Evolutionary conservation across 768 basidiomycete species (phyloP), one percentile per base, ranked within the genome.

Genomic region (Tylopilus felleus): DNA sequence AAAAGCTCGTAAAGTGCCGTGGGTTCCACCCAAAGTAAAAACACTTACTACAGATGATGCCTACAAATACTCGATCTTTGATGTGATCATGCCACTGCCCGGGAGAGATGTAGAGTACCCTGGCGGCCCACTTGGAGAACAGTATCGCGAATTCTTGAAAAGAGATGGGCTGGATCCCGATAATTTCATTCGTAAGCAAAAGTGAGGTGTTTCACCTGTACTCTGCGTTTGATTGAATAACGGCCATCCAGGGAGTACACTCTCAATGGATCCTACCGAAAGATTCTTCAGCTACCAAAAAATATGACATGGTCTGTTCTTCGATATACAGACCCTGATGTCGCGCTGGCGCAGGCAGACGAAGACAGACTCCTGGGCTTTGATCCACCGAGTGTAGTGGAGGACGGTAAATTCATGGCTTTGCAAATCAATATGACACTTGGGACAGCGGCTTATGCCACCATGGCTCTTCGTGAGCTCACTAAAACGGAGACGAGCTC

Each of bases 61-160:
- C 43, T 75, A 83, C 63, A 83, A 88, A 52, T 88, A 94, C 71
- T 82, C 85, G 16, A 92, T 98, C 57, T 92, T 93, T 64, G 96
- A 99, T 71, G 90, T 98, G 52, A 83, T 98, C 57, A 92, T 98
- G 86, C 95, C 97, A n/a, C 75, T 98, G 19, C 95, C 97, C 27
- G 97, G 97, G 4, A 93, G 85, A 59, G 92, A 96, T 64, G 92
- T 98, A 19, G 87, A 88, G 31, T 98, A 92, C 68, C 97, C 97
- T 0, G 89, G 86, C 4, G 94, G 94, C 13, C 61, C 75, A 19
- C 81, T 98, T n/a, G 93, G 94, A 23, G 87, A 95, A 61, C 80
- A 83, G 47, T 98, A 96, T 70, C 78, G 77, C 56, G 83, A 89
- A 64, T 93, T 90, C 66, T 77, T 99, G 60, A 76, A 73, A 55